Percentiles rank a stretch among this genome's conserved stretches.
Evolutionary conservation across 352 stramenopile genomes (phyloP).

Genomic region (Pythium myriotylum): DNA sequence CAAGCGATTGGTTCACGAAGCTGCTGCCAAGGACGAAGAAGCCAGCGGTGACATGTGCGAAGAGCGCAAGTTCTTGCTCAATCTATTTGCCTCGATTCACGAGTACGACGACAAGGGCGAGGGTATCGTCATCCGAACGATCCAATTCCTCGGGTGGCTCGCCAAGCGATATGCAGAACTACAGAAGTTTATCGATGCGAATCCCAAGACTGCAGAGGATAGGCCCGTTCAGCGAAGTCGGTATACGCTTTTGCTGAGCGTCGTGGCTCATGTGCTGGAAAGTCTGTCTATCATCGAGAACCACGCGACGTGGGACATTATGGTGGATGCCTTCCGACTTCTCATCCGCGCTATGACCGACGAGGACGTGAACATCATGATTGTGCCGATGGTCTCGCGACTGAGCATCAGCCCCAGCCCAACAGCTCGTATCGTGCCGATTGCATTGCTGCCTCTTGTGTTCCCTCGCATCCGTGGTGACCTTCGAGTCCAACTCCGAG

Average conservation of each 20-base stretch:
- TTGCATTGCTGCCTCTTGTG: constrained; percentile 75
- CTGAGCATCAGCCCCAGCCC: constrained; percentile 84
- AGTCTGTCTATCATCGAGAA: constrained; percentile 90
- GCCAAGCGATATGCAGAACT: constrained; percentile 67
- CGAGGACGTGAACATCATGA: constrained; percentile 57
- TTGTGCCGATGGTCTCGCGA: constrained; percentile 81
- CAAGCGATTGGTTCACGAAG: constrained; percentile 54
- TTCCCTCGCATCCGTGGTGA: constrained; percentile 74
- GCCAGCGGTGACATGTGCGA: constrained; percentile 69
- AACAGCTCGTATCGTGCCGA: constrained; percentile 80
- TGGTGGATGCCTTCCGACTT: constrained; percentile 84
- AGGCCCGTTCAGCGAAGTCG: constrained; percentile 26
- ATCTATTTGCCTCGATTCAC: constrained; percentile 84
- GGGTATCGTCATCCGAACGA: constrained; percentile 80
- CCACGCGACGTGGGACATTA: constrained; percentile 87
- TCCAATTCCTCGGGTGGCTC: constrained; percentile 82
- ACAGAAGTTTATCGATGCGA: constrained; percentile 52
- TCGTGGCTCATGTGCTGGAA: constrained; percentile 83
- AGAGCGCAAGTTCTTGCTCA: constrained; percentile 77
- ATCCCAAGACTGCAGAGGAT: constrained; percentile 1
- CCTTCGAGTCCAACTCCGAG: constrained; percentile 77
- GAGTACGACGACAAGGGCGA: constrained; percentile 89
- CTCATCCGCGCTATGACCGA: constrained; percentile 64
- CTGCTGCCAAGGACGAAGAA: constrained; percentile 65
- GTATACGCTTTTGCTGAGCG: constrained; percentile 72